A percentile compares a stretch with the other conserved stretches of the same genome.
phyloP scores from a whole-genome alignment of 164 flowering plant species.

The Macadamia integrifolia region DNA sequence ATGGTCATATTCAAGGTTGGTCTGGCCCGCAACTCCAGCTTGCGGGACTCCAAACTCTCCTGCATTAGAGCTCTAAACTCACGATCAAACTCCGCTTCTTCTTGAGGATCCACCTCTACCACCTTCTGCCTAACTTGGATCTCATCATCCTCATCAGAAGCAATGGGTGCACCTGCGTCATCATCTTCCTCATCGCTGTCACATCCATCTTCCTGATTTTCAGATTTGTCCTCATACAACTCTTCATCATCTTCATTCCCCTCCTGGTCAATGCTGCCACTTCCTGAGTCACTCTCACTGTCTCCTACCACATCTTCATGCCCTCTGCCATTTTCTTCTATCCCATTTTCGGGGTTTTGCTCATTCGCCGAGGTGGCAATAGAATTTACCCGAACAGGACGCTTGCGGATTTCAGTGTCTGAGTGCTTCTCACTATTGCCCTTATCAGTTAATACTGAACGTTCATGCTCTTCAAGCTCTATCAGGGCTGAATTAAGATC shows the following conservation, averaged over 20 bases:
- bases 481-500: slow-evolving; percentile 69
- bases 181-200: slow-evolving; percentile 64
- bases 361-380: slow-evolving; percentile 42
- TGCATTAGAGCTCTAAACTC: slow-evolving; percentile 85
- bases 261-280: slow-evolving; percentile 55
- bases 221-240: slow-evolving; percentile 46
- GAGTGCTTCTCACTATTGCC: slow-evolving; percentile 50
- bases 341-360: slow-evolving; percentile 39
- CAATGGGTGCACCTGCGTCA: slow-evolving; percentile 49
- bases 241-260: slow-evolving; percentile 65
- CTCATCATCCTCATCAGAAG: slow-evolving; percentile 87
- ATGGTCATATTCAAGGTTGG: slow-evolving; percentile 83
- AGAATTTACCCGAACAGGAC: slow-evolving; percentile 28
- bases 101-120: slow-evolving; percentile 64
- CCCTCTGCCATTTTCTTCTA: slow-evolving; percentile 55
- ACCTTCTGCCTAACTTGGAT: slow-evolving; percentile 78
- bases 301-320: slow-evolving; percentile 53
- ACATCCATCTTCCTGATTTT: slow-evolving; percentile 47
- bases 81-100: slow-evolving; percentile 79
- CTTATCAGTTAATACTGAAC: slow-evolving; percentile 41
- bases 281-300: slow-evolving; percentile 73
- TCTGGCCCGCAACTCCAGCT: slow-evolving; percentile 67
- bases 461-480: slow-evolving; percentile 85
- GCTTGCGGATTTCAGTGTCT: slow-evolving; percentile 44
- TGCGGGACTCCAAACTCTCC: slow-evolving; percentile 91